A percentile compares a stretch with the other conserved stretches of the same genome.
These are phyloP conservation scores for Cinnamomum micranthum DNA, from an alignment of 164 flowering plant species.

Conservation along the genomic window DNA sequence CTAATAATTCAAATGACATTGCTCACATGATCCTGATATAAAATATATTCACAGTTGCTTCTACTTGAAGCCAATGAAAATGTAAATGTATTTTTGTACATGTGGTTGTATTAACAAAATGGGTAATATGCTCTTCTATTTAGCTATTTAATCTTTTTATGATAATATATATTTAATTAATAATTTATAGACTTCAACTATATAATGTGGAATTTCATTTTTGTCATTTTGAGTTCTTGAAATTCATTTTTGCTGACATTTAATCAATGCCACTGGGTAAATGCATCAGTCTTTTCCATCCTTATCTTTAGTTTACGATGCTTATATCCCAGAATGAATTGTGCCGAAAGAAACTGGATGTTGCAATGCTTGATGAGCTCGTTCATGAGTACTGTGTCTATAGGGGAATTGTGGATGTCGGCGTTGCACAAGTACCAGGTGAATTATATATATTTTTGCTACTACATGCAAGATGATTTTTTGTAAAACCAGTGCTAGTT, in stretches of 20 bases:
- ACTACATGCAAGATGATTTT: not conserved
- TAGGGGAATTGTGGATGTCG: constrained; percentile 83
- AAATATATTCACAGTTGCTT: no score
- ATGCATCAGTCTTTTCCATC: not conserved
- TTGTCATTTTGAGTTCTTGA: not conserved
- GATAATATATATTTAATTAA: no score
- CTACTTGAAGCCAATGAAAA: no score
- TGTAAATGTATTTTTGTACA: no score
- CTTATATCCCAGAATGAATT: constrained; percentile 67
- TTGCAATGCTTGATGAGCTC: constrained; percentile 77
- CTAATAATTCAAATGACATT: not conserved
- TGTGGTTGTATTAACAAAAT: no score
- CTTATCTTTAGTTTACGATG: constrained; percentile 1
- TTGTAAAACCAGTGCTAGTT: not conserved
- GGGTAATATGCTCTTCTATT: no score
- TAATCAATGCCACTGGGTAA: not conserved
- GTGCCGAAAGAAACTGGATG: constrained; percentile 80
- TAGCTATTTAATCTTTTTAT: no score
- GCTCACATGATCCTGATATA: not conserved
- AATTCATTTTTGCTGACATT: not conserved
- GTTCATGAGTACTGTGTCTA: constrained; percentile 93
- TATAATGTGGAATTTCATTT: not conserved
- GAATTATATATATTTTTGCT: constrained; percentile 8
- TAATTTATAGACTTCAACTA: not conserved
- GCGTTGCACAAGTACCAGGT: constrained; percentile 32